Evolutionary conservation across 352 stramenopile species (phyloP).

Genomic region (Phytophthora tentaculata): DNA sequence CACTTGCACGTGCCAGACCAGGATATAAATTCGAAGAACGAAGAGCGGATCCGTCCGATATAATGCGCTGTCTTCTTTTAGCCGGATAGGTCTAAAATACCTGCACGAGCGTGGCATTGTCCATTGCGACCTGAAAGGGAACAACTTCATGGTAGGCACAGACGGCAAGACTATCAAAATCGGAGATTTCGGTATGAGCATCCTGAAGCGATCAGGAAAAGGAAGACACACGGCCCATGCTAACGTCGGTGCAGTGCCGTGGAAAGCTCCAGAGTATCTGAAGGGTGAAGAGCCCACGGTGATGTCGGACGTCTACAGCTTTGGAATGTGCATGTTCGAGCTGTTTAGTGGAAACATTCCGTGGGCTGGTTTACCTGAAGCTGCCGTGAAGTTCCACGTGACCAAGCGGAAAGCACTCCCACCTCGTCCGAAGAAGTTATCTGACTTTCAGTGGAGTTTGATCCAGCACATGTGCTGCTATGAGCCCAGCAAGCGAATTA

Average conservation of each 20-base stretch:
- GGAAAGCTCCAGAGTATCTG: constrained; percentile 45
- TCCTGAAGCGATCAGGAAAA: constrained; percentile 31
- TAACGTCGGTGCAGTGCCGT: constrained; percentile 25
- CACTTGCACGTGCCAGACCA: constrained; percentile 12
- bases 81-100: constrained; percentile 41
- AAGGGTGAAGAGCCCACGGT: constrained; percentile 8
- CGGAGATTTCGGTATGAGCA: constrained; percentile 40
- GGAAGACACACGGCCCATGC: constrained; percentile 3
- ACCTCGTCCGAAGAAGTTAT: constrained; percentile 17
- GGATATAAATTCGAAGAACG: constrained; percentile 24
- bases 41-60: constrained; percentile 22
- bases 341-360: constrained; percentile 33
- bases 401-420: constrained; percentile 24
- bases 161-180: constrained; percentile 42
- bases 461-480: constrained; percentile 40
- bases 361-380: constrained; percentile 30
- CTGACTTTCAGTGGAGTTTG: constrained; percentile 35
- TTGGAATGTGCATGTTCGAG: constrained; percentile 47
- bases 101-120: constrained; percentile 39
- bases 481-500: constrained; percentile 31
- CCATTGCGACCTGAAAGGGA: constrained; percentile 46
- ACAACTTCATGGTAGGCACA: constrained; percentile 41
- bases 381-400: constrained; percentile 38
- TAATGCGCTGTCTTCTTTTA: constrained; percentile 32
- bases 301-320: constrained; percentile 36